These are phyloP conservation scores for Davidsoniella eucalypti DNA, from an alignment of 2,329 filamentous ascomycete genomes.

Conservation along the genomic window DNA sequence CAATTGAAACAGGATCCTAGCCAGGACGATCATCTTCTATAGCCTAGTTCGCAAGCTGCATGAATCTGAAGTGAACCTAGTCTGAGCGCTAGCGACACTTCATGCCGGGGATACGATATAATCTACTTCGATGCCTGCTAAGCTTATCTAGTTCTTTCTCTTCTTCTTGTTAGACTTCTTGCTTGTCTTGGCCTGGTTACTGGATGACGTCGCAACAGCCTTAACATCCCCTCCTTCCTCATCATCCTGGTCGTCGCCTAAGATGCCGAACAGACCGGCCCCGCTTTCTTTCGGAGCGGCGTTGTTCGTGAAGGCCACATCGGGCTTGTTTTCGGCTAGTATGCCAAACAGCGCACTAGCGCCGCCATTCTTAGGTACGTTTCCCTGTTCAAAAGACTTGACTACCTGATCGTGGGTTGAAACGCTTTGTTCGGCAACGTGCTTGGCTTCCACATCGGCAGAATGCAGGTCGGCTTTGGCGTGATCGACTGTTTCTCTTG, in stretches of 20 bases:
- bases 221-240: neutral
- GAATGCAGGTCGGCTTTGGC: constrained; percentile 3
- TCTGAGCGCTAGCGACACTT: neutral
- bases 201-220: neutral
- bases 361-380: neutral
- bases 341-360: constrained; percentile 8
- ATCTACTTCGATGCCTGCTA: neutral
- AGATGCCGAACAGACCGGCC: constrained; percentile 6
- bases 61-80: neutral
- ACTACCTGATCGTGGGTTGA: neutral
- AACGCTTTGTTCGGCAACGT: neutral
- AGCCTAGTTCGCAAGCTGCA: neutral
- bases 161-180: constrained; percentile 9
- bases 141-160: constrained; percentile 2
- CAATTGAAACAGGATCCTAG: too few species aligned
- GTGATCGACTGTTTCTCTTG: constrained; percentile 3
- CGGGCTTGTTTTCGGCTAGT: neutral
- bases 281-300: neutral
- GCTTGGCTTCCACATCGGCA: neutral
- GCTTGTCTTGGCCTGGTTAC: constrained; percentile 1
- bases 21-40: neutral
- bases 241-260: neutral
- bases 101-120: neutral
- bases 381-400: neutral
- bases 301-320: neutral